Evolutionary conservation across 129 eudicot genomes (phyloP), one percentile per base, ranked within the genome.

Genomic region (Scalesia atractyloides): DNA sequence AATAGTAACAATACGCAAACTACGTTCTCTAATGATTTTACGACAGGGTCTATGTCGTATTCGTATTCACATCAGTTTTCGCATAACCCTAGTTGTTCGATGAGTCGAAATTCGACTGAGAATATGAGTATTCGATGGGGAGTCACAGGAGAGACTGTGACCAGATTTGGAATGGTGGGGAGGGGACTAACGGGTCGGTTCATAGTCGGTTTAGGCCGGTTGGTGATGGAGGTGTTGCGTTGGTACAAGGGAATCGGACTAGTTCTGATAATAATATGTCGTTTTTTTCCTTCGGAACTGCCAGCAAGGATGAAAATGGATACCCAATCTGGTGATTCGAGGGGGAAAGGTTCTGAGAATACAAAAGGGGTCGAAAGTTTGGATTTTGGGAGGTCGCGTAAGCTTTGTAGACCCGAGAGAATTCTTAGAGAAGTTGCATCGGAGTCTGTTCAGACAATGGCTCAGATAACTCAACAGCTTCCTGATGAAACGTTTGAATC

Each of bases 151-250:
- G 87, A 73, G 91, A 85, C 16, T 72, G 84, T 86, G 91, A 90
- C 62, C 86, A 84, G 83, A 84, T 88, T 11, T 91, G 97, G 97
- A 91, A 91, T 46, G 84, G 86, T 72, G 97, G 97, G 48, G 96
- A 91, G 81, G 97, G 97, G 30, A 91, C 97, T 33, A 91, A 88
- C 24, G 96, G 97, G 16, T 91, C 97, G 5, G 97, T 91, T 71
- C 97, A 91, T 73, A 91, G 96, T 69, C 85, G 97, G 22, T 91
- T 91, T 81, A 84, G 97, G 75, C 97, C 97, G 0, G 85, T 88
- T 56, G 94, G 96, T n/a, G 97, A 86, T 77, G 97, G 96, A 36
- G 91, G 85, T 65, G 83, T 85, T 33, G 80, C 85, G 3, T 74
- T 79, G 74, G 78, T 74, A 64, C 87, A 86, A 68, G 83, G 80